Evolutionary conservation across 73 alveolate species (phyloP).

Genomic region (Paramecium pentaurelia): DNA sequence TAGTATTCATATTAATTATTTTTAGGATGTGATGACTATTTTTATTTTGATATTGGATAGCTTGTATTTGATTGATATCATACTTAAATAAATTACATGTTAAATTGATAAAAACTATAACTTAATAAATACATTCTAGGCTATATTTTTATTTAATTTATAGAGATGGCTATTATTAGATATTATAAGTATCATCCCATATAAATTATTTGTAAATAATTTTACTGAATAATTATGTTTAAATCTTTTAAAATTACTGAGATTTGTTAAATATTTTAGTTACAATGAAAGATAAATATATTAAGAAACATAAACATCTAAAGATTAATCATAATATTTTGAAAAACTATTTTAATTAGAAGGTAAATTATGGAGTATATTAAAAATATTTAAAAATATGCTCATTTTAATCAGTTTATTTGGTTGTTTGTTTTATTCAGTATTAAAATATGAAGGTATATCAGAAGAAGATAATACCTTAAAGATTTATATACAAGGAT

Average conservation of each 20-base stretch:
- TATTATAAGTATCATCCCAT: conserved; percentile 25
- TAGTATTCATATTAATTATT: neutral
- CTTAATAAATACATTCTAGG: neutral
- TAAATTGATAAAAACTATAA: conserved; percentile 15
- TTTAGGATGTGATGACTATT: neutral
- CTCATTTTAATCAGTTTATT: neutral
- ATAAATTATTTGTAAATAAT: neutral
- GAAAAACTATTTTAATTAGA: neutral
- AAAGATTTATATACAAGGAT: neutral
- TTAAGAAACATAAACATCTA: neutral
- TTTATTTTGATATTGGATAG: neutral
- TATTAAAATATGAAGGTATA: neutral
- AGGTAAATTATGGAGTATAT: neutral
- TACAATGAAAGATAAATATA: neutral
- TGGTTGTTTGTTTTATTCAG: conserved; percentile 16
- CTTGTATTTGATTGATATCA: neutral
- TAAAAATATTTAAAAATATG: neutral
- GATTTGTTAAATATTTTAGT: neutral
- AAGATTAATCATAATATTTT: neutral
- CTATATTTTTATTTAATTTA: neutral
- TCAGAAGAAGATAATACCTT: neutral
- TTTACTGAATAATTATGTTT: neutral
- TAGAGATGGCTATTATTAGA: conserved; percentile 50
- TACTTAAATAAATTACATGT: neutral
- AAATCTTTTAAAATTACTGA: conserved; percentile 24